These are phyloP conservation scores for Phytophthora quininea DNA, from an alignment of 352 stramenopile species.

Conservation along the genomic window DNA sequence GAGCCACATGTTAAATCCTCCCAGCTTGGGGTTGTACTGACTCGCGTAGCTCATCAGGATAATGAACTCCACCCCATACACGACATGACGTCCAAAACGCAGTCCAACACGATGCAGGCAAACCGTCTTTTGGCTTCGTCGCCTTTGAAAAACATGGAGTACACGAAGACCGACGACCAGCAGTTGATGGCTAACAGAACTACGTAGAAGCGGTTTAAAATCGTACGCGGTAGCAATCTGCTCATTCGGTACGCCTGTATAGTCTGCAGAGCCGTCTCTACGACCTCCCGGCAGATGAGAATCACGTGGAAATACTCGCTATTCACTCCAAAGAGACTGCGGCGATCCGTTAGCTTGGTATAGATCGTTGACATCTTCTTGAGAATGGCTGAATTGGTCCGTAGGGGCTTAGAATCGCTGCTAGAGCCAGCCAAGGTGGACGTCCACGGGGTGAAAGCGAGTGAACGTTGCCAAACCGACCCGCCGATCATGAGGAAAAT, in stretches of 20 bases:
- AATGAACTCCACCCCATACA: constrained; percentile 2
- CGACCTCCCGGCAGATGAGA: not conserved
- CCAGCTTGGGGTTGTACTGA: not conserved
- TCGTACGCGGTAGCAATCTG: constrained; percentile 7
- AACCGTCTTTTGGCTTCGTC: constrained; percentile 6
- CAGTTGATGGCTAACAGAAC: constrained; percentile 17
- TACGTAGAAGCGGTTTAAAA: constrained; percentile 27
- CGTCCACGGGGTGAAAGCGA: constrained; percentile 1
- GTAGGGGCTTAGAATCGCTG: not conserved
- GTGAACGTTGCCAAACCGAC: not conserved
- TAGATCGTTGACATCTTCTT: not conserved
- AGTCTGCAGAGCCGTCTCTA: constrained; percentile 6
- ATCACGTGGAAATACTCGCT: not conserved
- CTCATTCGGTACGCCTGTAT: constrained; percentile 19
- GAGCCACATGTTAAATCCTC: not conserved
- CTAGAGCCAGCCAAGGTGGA: not conserved
- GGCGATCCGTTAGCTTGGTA: not conserved
- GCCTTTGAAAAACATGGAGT: not conserved
- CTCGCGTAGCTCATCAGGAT: constrained; percentile 3
- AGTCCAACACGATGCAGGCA: not conserved
- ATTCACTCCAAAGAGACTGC: not conserved
- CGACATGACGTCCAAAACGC: constrained; percentile 11
- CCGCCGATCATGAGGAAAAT: constrained; percentile 6
- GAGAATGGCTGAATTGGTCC: not conserved
- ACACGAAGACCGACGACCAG: constrained; percentile 3